Conservation (phyloP, 2,329 filamentous ascomycete genomes). For the Cephalotrichum gorgonifer region DNA sequence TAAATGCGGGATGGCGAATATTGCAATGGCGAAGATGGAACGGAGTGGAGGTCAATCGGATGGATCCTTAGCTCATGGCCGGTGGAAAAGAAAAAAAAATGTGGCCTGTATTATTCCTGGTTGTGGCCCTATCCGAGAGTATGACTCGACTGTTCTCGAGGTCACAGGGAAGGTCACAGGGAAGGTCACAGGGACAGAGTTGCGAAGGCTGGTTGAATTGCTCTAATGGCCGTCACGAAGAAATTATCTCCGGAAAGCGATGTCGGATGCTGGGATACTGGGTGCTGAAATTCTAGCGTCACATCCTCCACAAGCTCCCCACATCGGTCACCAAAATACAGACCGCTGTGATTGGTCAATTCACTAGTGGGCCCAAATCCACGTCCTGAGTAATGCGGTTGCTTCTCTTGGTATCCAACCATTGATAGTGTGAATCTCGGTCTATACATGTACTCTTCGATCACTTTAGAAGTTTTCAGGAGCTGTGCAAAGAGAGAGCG, state of each 20-base stretch:
- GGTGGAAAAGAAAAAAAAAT: not conserved
- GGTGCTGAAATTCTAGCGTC: not conserved
- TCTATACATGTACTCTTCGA: too few species aligned
- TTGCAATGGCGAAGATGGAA: not conserved
- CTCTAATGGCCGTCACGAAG: not conserved
- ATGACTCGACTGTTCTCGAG: conserved; percentile 1
- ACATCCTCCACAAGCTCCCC: conserved; percentile 2
- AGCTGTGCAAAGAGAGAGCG: too few species aligned
- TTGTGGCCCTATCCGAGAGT: not conserved
- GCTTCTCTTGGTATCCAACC: not conserved
- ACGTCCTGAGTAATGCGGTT: not conserved
- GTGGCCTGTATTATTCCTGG: not conserved
- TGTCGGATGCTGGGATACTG: conserved; percentile 1
- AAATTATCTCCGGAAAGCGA: conserved; percentile 1
- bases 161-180: conserved; percentile 7
- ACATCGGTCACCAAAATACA: conserved; percentile 3
- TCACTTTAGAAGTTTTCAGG: too few species aligned
- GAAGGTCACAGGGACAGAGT: conserved; percentile 6
- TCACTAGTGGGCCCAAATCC: not conserved
- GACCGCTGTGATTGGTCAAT: conserved; percentile 2
- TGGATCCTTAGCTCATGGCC: not conserved
- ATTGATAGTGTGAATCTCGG: too few species aligned
- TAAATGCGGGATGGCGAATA: not conserved
- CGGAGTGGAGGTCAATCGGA: not conserved
- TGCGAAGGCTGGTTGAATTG: not conserved